Conservation (phyloP, 2,329 filamentous ascomycete genomes). For the Alternaria tenuissima region DNA sequence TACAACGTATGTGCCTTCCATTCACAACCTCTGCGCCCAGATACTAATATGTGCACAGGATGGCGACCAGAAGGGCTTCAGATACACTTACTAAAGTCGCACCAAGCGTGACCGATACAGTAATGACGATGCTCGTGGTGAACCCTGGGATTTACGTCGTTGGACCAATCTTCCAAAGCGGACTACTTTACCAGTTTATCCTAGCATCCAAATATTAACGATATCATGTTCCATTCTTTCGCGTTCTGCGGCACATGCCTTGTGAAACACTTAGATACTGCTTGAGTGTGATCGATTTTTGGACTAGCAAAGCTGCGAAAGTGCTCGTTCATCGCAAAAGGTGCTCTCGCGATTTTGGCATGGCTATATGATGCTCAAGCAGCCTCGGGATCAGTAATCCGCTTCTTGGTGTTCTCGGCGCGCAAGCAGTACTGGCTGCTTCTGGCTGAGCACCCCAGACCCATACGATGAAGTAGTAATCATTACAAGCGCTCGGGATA, state of each 20-base stretch:
- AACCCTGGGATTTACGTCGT: not conserved
- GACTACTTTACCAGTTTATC: not conserved
- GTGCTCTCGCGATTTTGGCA: not conserved
- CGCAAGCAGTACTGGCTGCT: not conserved
- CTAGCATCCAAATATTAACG: not conserved
- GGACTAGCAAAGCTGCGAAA: not conserved
- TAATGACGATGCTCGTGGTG: not conserved
- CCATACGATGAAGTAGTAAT: not conserved
- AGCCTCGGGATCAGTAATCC: not conserved
- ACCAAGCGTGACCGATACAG: not conserved
- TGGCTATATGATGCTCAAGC: not conserved
- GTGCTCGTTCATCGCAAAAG: not conserved
- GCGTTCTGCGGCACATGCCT: not conserved
- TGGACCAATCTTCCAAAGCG: not conserved
- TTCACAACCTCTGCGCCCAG: not conserved
- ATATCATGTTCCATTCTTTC: not conserved
- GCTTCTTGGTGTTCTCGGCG: not conserved
- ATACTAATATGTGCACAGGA: slow-evolving; percentile 33
- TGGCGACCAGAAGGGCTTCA: slow-evolving; percentile 45
- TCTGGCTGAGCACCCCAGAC: not conserved
- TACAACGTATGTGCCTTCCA: slow-evolving; percentile 40
- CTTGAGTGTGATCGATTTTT: not conserved
- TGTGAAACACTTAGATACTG: not conserved
- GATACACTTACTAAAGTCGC: slow-evolving; percentile 39
- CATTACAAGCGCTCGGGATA: not conserved